These are phyloP conservation scores for Phaeophleospora eucalypticola DNA, from an alignment of 2,329 filamentous ascomycete species.

Conservation along the genomic window DNA sequence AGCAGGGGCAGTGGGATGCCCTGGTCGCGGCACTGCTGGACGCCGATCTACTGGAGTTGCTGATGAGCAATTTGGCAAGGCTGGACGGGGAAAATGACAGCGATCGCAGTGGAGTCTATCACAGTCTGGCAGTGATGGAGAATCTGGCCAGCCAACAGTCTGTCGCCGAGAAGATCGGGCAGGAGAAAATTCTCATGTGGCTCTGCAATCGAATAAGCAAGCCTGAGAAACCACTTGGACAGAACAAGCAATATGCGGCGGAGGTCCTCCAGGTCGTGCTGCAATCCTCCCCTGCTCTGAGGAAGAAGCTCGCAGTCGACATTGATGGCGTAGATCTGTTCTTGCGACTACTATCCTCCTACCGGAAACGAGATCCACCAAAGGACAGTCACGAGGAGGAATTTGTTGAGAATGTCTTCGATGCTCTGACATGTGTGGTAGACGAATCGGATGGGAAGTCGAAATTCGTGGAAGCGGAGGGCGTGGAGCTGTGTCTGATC, in stretches of 20 bases:
- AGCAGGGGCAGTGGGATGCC: slow-evolving; percentile 73
- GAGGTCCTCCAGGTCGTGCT: slow-evolving; percentile 87
- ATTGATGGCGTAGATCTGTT: slow-evolving; percentile 70
- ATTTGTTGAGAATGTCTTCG: slow-evolving; percentile 91
- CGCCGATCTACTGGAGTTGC: slow-evolving; percentile 67
- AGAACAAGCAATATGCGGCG: slow-evolving; percentile 94
- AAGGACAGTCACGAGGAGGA: slow-evolving; percentile 89
- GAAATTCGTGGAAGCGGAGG: slow-evolving; percentile 84
- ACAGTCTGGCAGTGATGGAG: slow-evolving; percentile 76
- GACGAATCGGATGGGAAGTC: slow-evolving; percentile 71
- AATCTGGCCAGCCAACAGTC: slow-evolving; percentile 71
- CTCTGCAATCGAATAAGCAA: slow-evolving; percentile 69
- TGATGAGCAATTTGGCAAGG: slow-evolving; percentile 73
- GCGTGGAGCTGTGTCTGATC: slow-evolving; percentile 83
- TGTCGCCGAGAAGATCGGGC: slow-evolving; percentile 67
- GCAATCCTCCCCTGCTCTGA: slow-evolving; percentile 67
- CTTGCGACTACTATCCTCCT: slow-evolving; percentile 77
- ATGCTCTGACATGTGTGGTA: slow-evolving; percentile 73
- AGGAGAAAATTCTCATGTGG: slow-evolving; percentile 71
- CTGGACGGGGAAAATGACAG: slow-evolving; percentile 69
- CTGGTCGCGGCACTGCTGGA: slow-evolving; percentile 61
- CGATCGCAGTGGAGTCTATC: slow-evolving; percentile 82
- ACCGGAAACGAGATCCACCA: slow-evolving; percentile 79
- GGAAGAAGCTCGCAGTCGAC: slow-evolving; percentile 53
- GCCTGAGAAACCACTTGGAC: slow-evolving; percentile 64